Evolutionary conservation across 768 basidiomycete genomes (phyloP).

Genomic region (Auriscalpium vulgare): DNA sequence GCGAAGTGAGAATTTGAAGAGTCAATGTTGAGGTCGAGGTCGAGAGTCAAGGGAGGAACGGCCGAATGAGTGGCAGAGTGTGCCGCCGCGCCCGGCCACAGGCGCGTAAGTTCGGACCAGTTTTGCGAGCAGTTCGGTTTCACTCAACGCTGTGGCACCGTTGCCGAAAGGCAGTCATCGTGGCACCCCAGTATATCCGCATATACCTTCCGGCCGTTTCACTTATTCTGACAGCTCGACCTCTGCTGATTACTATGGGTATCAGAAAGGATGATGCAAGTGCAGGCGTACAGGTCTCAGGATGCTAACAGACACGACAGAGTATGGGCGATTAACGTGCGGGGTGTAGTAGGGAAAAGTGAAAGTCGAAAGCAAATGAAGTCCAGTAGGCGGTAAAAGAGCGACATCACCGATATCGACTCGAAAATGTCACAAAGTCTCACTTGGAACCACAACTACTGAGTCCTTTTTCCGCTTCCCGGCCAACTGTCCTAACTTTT

Average conservation of each 20-base stretch:
- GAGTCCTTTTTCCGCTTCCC: slow-evolving; percentile 48
- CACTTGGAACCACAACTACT: slow-evolving; percentile 36
- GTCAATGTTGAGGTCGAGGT: too few relatives aligned
- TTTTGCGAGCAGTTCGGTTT: too few relatives aligned
- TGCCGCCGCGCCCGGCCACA: too few relatives aligned
- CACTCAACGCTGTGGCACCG: too few relatives aligned
- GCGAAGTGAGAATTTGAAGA: too few relatives aligned
- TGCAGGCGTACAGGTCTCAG: slow-evolving; percentile 10
- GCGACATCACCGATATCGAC: not conserved
- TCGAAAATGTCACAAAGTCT: slow-evolving; percentile 18
- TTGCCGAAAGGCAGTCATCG: too few relatives aligned
- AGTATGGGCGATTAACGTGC: slow-evolving; percentile 12
- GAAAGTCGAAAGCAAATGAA: slow-evolving; percentile 9
- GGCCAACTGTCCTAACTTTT: slow-evolving; percentile 41
- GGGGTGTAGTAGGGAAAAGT: slow-evolving; percentile 10
- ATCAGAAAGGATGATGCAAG: slow-evolving; percentile 3
- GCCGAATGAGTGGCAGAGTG: too few relatives aligned
- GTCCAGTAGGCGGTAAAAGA: slow-evolving; percentile 9
- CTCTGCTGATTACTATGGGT: slow-evolving; percentile 4
- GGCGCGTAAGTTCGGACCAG: too few relatives aligned
- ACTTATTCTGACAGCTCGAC: not conserved
- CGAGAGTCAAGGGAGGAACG: too few relatives aligned
- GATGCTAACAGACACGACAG: not conserved
- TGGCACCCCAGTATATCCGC: too few relatives aligned
- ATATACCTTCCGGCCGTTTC: too few relatives aligned